Conservation (phyloP, 1,284 basidiomycete genomes). For the Ceratobasidium sp. region DNA sequence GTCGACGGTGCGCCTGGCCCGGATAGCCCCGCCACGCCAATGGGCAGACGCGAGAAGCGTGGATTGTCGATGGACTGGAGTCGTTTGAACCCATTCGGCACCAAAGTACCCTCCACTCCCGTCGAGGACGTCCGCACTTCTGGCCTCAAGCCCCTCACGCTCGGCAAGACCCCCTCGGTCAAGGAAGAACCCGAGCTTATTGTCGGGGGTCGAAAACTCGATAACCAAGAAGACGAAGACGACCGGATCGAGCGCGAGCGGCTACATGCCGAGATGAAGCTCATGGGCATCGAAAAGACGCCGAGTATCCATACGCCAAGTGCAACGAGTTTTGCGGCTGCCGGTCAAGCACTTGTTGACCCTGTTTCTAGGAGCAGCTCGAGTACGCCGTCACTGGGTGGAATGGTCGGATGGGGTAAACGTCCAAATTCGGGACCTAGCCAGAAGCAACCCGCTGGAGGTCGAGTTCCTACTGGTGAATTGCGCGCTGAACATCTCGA, state of each 20-base stretch:
- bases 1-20: constrained; percentile 50
- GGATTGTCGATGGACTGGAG: constrained; percentile 84
- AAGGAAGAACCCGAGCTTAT: constrained; percentile 4
- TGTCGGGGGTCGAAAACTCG: constrained; percentile 66
- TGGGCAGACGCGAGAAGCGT: constrained; percentile 59
- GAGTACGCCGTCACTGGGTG: constrained; percentile 6
- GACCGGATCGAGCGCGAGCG: constrained; percentile 83
- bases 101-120: constrained; percentile 63
- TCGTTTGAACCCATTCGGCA: constrained; percentile 66
- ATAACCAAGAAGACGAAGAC: constrained; percentile 84
- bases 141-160: constrained; percentile 70
- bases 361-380: neutral
- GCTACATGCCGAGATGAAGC: constrained; percentile 83
- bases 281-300: constrained; percentile 78
- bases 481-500: constrained; percentile 50
- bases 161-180: constrained; percentile 47
- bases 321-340: constrained; percentile 46
- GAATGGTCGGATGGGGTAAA: constrained; percentile 1
- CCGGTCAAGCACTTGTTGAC: constrained; percentile 47
- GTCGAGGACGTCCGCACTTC: constrained; percentile 51
- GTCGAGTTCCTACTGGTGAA: constrained; percentile 52
- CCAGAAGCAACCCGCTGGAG: constrained; percentile 42
- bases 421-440: constrained; percentile 60
- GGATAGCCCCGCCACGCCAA: constrained; percentile 17
- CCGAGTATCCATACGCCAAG: constrained; percentile 52